These are phyloP conservation scores for Conticribra weissflogii DNA, from an alignment of 108 stramenopile species.

Conservation along the genomic window DNA sequence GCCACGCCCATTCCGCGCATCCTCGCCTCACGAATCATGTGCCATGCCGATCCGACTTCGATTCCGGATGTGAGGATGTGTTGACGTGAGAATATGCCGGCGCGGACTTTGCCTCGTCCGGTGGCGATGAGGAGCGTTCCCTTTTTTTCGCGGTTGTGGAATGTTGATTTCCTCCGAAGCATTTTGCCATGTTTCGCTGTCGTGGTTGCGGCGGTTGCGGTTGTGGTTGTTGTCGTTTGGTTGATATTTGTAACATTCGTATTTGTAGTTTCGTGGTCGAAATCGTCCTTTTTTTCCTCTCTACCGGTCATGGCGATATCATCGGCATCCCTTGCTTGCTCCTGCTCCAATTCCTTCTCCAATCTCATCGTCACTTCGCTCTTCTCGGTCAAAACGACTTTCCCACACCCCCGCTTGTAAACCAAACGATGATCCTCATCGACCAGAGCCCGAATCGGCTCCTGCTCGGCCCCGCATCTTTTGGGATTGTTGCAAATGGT, in stretches of 20 bases:
- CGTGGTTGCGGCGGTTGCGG: background rate
- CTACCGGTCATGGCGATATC: background rate
- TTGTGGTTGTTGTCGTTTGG: background rate
- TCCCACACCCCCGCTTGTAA: constrained; percentile 12
- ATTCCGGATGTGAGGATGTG: constrained; percentile 43
- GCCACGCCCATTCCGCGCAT: constrained; percentile 24
- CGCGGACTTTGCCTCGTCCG: constrained; percentile 42
- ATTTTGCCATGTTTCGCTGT: constrained; percentile 3
- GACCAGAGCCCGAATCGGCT: constrained; percentile 66
- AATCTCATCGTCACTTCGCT: background rate
- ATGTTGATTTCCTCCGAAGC: constrained; percentile 4
- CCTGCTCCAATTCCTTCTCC: background rate
- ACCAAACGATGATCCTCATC: constrained; percentile 45
- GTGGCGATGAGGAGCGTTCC: constrained; percentile 42
- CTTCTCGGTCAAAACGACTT: background rate
- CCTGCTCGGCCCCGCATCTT: constrained; percentile 4
- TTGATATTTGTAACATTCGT: background rate
- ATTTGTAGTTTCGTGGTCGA: background rate
- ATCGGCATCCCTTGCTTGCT: too few species aligned
- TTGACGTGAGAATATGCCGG: constrained; percentile 40
- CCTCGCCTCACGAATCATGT: constrained; percentile 39
- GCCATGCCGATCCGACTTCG: constrained; percentile 42
- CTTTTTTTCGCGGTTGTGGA: constrained; percentile 9
- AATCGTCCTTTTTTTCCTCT: constrained; percentile 7
- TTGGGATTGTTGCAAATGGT: constrained; percentile 50